Conservation (phyloP, 495 filamentous ascomycete genomes). For the Eremomyces bilateralis region DNA sequence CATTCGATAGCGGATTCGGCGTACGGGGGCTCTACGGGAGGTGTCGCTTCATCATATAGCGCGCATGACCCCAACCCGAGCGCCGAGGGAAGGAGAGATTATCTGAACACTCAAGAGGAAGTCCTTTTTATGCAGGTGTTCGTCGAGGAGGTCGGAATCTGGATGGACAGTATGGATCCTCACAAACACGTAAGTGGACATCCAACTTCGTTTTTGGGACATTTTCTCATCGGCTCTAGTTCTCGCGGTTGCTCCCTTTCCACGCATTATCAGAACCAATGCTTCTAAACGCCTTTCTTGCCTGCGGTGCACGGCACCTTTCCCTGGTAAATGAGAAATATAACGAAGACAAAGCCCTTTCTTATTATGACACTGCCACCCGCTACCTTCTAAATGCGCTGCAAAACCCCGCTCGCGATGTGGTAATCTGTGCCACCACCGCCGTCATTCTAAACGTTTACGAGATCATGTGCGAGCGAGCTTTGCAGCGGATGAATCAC, state of each 20-base stretch:
- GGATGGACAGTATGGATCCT: conserved; percentile 85
- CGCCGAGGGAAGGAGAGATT: conserved; percentile 17
- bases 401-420: conserved; percentile 66
- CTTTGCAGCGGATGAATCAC: conserved; percentile 61
- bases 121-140: conserved; percentile 75
- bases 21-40: conserved; percentile 11
- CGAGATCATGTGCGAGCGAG: conserved; percentile 67
- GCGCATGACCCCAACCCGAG: conserved; percentile 19
- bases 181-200: conserved; percentile 63
- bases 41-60: conserved; percentile 10
- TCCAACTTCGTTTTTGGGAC: no score
- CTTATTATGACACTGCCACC: conserved; percentile 69
- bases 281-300: conserved; percentile 77
- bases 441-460: conserved; percentile 81
- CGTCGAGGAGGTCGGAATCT: conserved; percentile 71
- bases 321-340: conserved; percentile 47
- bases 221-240: conserved; percentile 27
- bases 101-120: conserved; percentile 51
- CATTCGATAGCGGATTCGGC: conserved; percentile 18
- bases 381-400: conserved; percentile 46
- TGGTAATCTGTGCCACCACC: conserved; percentile 67
- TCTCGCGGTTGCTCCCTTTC: conserved; percentile 60
- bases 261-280: conserved; percentile 66
- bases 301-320: conserved; percentile 71
- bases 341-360: conserved; percentile 51